phyloP scores from a whole-genome alignment of 768 basidiomycete species.

The Tremella yokohamensis region DNA sequence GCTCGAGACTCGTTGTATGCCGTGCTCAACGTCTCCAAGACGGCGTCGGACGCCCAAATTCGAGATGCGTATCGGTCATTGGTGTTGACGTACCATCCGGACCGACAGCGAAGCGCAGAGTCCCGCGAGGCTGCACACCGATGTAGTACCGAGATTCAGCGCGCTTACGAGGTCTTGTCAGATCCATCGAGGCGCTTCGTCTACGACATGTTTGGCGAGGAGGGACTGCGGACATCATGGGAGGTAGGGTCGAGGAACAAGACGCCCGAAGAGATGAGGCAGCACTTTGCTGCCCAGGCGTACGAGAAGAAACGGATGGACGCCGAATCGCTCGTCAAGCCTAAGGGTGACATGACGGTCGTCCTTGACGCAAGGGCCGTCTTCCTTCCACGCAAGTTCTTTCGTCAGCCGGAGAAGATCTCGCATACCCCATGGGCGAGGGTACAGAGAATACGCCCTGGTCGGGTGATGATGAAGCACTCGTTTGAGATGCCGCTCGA shows the following conservation, averaged over 20 bases:
- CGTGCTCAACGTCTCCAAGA: slow-evolving; percentile 68
- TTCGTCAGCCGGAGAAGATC: slow-evolving; percentile 29
- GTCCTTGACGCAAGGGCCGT: slow-evolving; percentile 47
- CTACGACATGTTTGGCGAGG: slow-evolving; percentile 68
- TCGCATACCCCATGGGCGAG: slow-evolving; percentile 35
- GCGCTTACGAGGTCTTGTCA: slow-evolving; percentile 77
- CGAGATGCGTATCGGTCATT: slow-evolving; percentile 68
- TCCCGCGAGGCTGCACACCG: slow-evolving; percentile 62
- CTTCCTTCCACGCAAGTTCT: slow-evolving; percentile 37
- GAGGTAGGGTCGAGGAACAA: slow-evolving; percentile 50
- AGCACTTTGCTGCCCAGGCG: slow-evolving; percentile 41
- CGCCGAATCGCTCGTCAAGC: slow-evolving; percentile 45
- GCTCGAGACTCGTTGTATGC: slow-evolving; percentile 50
- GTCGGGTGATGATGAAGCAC: slow-evolving; percentile 50
- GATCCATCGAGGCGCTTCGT: slow-evolving; percentile 61
- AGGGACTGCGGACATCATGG: slow-evolving; percentile 52
- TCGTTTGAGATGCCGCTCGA: slow-evolving; percentile 51
- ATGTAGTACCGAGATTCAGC: slow-evolving; percentile 71
- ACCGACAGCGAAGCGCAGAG: slow-evolving; percentile 66
- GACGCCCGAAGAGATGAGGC: slow-evolving; percentile 47
- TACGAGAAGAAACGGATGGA: slow-evolving; percentile 40
- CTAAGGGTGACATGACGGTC: slow-evolving; percentile 45
- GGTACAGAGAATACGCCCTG: slow-evolving; percentile 29
- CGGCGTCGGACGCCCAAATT: slow-evolving; percentile 66
- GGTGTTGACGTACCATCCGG: slow-evolving; percentile 78